phyloP scores from a whole-genome alignment of 2,329 filamentous ascomycete genomes.

The Colletotrichum simmondsii region DNA sequence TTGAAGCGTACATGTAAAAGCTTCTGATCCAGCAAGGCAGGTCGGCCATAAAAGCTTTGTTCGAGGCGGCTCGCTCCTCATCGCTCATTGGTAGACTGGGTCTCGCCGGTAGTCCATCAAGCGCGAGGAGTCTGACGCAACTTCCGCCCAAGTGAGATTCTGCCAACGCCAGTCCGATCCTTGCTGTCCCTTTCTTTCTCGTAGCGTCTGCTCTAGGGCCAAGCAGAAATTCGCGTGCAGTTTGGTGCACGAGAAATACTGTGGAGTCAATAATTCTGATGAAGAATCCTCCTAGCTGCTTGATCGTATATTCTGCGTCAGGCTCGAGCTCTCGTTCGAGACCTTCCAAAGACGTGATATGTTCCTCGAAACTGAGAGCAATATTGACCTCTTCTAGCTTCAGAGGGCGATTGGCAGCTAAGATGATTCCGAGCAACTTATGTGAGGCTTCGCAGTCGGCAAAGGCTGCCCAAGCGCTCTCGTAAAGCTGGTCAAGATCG shows the following conservation, averaged over 20 bases:
- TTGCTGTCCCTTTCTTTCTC: not conserved
- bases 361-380: not conserved
- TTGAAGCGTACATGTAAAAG: conserved; percentile 6
- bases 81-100: not conserved
- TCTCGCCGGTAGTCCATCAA: conserved; percentile 8
- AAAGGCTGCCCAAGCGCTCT: not conserved
- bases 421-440: not conserved
- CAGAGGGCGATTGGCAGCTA: conserved; percentile 1
- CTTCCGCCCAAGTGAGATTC: not conserved
- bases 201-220: not conserved
- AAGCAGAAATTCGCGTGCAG: conserved; percentile 20
- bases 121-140: not conserved
- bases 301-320: conserved; percentile 13
- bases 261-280: conserved; percentile 16
- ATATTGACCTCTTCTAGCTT: conserved; percentile 16
- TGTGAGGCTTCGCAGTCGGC: not conserved
- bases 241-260: conserved; percentile 18
- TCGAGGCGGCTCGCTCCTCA: not conserved
- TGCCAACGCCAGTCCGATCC: not conserved
- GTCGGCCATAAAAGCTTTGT: not conserved
- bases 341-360: not conserved
- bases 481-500: conserved; percentile 21
- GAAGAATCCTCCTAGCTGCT: conserved; percentile 24
- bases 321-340: conserved; percentile 7
- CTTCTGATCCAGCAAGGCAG: not conserved